A percentile compares a stretch with the other conserved stretches of the same genome.
phyloP scores from a whole-genome alignment of 2,329 filamentous ascomycete genomes.

The Lasiodiplodia hormozganensis region DNA sequence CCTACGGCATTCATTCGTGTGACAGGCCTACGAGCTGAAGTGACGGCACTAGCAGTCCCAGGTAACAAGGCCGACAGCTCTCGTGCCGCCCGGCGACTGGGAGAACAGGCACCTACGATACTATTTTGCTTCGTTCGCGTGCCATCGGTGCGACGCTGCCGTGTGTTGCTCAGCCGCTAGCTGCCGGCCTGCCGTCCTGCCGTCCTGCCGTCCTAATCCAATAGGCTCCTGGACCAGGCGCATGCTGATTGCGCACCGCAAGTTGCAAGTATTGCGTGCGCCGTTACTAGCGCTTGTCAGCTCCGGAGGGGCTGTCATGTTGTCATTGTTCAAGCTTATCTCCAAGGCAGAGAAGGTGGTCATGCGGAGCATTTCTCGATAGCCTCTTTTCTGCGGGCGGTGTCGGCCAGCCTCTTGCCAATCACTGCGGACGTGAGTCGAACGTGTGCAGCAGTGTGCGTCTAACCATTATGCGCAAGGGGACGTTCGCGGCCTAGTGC shows the following conservation, averaged over 20 bases:
- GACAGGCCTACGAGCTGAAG: conserved; percentile 4
- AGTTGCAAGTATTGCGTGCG: conserved; percentile 14
- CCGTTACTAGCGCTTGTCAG: conserved; percentile 27
- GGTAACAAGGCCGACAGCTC: conserved; percentile 15
- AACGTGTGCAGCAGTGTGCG: conserved; percentile 22
- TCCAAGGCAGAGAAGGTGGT: conserved; percentile 11
- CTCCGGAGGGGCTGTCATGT: conserved; percentile 13
- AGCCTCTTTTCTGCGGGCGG: conserved; percentile 10
- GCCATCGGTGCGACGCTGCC: conserved; percentile 21
- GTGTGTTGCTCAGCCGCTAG: conserved; percentile 16
- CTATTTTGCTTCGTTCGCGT: conserved; percentile 19
- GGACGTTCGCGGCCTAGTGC: conserved; percentile 21
- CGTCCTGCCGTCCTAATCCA: conserved; percentile 23
- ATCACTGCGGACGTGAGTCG: conserved; percentile 12
- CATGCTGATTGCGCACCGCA: conserved; percentile 8
- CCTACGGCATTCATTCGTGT: conserved; percentile 11
- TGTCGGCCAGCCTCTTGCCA: conserved; percentile 6
- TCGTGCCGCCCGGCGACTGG: conserved; percentile 17
- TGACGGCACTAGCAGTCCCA: conserved; percentile 2
- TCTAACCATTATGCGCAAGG: conserved; percentile 23
- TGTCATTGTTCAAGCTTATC: conserved; percentile 25
- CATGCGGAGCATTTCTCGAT: conserved; percentile 21
- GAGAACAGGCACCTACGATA: conserved; percentile 2
- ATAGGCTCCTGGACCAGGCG: conserved; percentile 17
- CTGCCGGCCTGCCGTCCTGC: conserved; percentile 24